Evolutionary conservation across 768 basidiomycete genomes (phyloP).

Genomic region (Boletus huronensis): DNA sequence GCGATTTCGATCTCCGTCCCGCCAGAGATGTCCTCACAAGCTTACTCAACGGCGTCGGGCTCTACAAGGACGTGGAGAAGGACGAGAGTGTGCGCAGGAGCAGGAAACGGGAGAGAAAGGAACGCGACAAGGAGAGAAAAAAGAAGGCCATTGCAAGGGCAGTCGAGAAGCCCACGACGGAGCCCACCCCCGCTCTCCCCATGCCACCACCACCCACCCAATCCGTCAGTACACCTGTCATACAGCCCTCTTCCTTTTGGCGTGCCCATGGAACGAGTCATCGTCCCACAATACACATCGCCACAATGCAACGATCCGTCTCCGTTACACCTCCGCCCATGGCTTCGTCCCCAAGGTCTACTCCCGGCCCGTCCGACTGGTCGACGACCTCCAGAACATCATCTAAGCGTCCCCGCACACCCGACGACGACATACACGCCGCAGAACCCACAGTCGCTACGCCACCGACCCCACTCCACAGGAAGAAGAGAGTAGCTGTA

Average conservation of each 20-base stretch:
- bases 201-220: conserved; percentile 14
- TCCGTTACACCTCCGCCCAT: conserved; percentile 75
- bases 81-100: conserved; percentile 54
- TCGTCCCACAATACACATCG: conserved; percentile 66
- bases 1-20: conserved; percentile 65
- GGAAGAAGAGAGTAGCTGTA: conserved; percentile 59
- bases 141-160: conserved; percentile 35
- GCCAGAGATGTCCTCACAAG: conserved; percentile 76
- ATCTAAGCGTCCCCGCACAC: conserved; percentile 76
- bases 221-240: conserved; percentile 28
- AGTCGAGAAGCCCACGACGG: conserved; percentile 30
- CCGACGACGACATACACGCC: conserved; percentile 55
- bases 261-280: conserved; percentile 43
- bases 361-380: conserved; percentile 72
- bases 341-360: conserved; percentile 63
- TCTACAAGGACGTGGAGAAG: conserved; percentile 60
- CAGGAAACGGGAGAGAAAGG: conserved; percentile 46
- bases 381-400: conserved; percentile 73
- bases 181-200: conserved; percentile 19
- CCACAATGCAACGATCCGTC: conserved; percentile 62
- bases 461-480: conserved; percentile 35
- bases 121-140: conserved; percentile 51
- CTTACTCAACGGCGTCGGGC: conserved; percentile 69
- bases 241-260: conserved; percentile 57
- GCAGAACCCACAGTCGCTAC: conserved; percentile 21